Base-by-base conservation (phyloP, 345 rosid genomes). In the Eucalyptus shirleyi region DNA sequence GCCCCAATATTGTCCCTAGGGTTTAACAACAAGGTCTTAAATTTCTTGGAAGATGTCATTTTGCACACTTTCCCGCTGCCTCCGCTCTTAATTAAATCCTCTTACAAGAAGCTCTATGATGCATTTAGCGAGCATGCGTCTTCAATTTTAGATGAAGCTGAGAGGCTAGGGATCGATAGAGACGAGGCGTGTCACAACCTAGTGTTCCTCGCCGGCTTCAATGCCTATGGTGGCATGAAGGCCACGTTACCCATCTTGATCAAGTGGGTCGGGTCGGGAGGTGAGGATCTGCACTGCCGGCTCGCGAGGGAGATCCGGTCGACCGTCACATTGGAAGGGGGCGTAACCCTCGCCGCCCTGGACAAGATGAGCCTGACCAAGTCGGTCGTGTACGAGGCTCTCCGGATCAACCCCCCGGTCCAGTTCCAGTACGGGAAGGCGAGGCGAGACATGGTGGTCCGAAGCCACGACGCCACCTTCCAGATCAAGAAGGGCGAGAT, bases 111-210 rank as follows among this genome's bases (percentile, higher is more conserved):
- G 88, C 91, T 94, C 12, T 94, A 93, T 62, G 72, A 91, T 37
- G 93, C 90, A 1, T 92, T 93, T 50, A 50, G 88, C 44, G 87
- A 44, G 53, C 23, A 44, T 55, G 87, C 93, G 2, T 81, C 87
- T 24, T 23, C 92, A 2, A 2, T 91, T 19, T 69, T 94, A 7
- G 94, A 93, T 21, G 88, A 85, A 69, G 94, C 94, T 5, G 92
- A 93, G 90, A 89, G 19, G 23, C 86, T 92, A 2, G 93, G 94
- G 32, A 88, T 93, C 3, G 7, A 69, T 40, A 88, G 90, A 86
- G 94, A 91, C 1, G 96, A 93, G 89, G 94, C 96, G 30, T 94
- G 95, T 53, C 94, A 93, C 67, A 94, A 93, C 88, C 87, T 94
- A 13, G 91, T 94, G 9, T 94, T 94, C 88, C 65, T 92, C 1